A percentile compares a stretch with the other conserved stretches of the same genome.
Conservation (phyloP, 768 basidiomycete species). For the Mycena pura region DNA sequence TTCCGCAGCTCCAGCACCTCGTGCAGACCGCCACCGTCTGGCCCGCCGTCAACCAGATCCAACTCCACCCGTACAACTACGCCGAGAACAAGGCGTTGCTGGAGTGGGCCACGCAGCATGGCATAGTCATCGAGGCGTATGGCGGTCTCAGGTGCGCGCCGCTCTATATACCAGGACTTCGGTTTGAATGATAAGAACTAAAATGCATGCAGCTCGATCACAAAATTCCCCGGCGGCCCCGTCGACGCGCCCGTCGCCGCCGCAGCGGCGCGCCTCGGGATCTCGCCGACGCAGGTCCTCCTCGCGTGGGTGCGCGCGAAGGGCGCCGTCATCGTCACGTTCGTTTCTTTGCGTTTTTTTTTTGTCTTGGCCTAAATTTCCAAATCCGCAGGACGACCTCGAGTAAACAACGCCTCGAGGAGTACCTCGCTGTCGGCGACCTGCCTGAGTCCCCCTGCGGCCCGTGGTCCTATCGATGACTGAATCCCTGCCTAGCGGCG, state of each 20-base stretch:
- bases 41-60: constrained; percentile 47
- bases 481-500: constrained; percentile 35
- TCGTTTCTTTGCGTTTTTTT: not conserved
- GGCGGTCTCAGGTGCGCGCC: constrained; percentile 48
- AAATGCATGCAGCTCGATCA: constrained; percentile 44
- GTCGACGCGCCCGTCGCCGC: constrained; percentile 51
- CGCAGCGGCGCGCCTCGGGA: constrained; percentile 46
- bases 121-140: constrained; percentile 57
- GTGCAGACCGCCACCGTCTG: constrained; percentile 45
- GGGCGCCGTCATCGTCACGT: constrained; percentile 55
- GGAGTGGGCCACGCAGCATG: constrained; percentile 47
- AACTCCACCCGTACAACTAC: constrained; percentile 60
- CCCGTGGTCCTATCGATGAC: not conserved
- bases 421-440: constrained; percentile 53
- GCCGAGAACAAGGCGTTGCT: constrained; percentile 46
- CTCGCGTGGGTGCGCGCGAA: constrained; percentile 57
- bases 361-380: constrained; percentile 7
- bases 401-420: constrained; percentile 50
- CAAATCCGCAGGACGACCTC: constrained; percentile 42
- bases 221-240: constrained; percentile 50
- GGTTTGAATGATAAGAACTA: no score
- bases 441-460: constrained; percentile 34
- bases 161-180: no score
- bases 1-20: constrained; percentile 47
- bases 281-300: constrained; percentile 56